These are phyloP conservation scores for Knoxia roxburghii DNA, from an alignment of 257 asterid species.

Conservation along the genomic window DNA sequence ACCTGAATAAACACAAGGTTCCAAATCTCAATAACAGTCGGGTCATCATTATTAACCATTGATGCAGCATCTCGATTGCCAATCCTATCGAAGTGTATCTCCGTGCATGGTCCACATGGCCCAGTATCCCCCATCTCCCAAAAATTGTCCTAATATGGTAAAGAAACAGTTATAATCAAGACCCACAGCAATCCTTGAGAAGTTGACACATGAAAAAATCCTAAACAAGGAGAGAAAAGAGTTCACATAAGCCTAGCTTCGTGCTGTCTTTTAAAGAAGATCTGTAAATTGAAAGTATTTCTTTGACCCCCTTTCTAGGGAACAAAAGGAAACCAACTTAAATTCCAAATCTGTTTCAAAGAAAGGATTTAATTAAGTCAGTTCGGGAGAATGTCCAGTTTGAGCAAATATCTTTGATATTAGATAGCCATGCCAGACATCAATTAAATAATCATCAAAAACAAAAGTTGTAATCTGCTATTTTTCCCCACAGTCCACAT, in stretches of 20 bases:
- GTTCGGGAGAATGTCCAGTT: neutral
- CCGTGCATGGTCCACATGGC: slow-evolving; percentile 99
- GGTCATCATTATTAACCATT: slow-evolving; percentile 85
- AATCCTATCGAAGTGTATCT: slow-evolving; percentile 89
- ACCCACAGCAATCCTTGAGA: neutral
- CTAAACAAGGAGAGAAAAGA: neutral
- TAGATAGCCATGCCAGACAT: neutral
- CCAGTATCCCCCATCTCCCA: slow-evolving; percentile 99
- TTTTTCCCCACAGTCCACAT: neutral
- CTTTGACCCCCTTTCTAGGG: neutral
- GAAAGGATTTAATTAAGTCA: neutral
- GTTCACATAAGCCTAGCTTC: neutral
- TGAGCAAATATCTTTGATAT: neutral
- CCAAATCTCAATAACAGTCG: slow-evolving; percentile 98
- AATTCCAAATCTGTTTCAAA: neutral
- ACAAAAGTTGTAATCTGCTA: neutral
- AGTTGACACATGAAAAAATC: neutral
- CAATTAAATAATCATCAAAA: neutral
- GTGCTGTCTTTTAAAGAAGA: neutral
- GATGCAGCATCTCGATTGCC: slow-evolving; percentile 92
- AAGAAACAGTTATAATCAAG: slow-evolving; percentile 8
- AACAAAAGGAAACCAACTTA: neutral
- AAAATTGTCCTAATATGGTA: slow-evolving; percentile 65
- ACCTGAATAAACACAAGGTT: slow-evolving; percentile 98
- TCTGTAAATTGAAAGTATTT: neutral